phyloP scores from a whole-genome alignment of 495 filamentous ascomycete species.

The Xylaria palmicola region DNA sequence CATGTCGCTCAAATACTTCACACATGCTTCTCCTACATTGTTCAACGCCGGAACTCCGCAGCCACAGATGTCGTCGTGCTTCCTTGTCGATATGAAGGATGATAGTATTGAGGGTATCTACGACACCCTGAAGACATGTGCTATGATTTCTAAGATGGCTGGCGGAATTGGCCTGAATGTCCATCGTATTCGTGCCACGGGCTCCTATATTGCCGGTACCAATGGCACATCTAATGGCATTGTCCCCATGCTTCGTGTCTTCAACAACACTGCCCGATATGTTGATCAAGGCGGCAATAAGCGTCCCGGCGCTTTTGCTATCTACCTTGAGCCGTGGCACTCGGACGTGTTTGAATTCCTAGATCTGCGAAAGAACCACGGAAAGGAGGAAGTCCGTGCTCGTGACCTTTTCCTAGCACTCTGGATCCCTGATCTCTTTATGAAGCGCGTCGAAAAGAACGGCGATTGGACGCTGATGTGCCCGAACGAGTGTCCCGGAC shows the following conservation, averaged over 20 bases:
- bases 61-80: constrained; percentile 93
- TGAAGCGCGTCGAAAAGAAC: constrained; percentile 97
- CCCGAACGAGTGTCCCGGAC: constrained; percentile 88
- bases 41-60: constrained; percentile 97
- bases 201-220: constrained; percentile 95
- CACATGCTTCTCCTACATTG: constrained; percentile 93
- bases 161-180: constrained; percentile 96
- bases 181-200: constrained; percentile 93
- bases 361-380: constrained; percentile 97
- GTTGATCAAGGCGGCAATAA: constrained; percentile 99
- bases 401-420: constrained; percentile 97
- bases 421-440: constrained; percentile 98
- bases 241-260: constrained; percentile 95
- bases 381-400: constrained; percentile 95
- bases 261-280: constrained; percentile 98
- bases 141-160: constrained; percentile 99
- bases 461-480: constrained; percentile 96
- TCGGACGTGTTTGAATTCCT: constrained; percentile 96
- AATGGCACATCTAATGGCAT: constrained; percentile 98
- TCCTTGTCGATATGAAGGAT: constrained; percentile 97
- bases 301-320: constrained; percentile 95
- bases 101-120: constrained; percentile 99
- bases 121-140: constrained; percentile 97
- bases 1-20: constrained; percentile 98
- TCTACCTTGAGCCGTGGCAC: constrained; percentile 99